Evolutionary conservation across 176 grass and related monocot species (phyloP).

Genomic region (Elaeis guineensis): DNA sequence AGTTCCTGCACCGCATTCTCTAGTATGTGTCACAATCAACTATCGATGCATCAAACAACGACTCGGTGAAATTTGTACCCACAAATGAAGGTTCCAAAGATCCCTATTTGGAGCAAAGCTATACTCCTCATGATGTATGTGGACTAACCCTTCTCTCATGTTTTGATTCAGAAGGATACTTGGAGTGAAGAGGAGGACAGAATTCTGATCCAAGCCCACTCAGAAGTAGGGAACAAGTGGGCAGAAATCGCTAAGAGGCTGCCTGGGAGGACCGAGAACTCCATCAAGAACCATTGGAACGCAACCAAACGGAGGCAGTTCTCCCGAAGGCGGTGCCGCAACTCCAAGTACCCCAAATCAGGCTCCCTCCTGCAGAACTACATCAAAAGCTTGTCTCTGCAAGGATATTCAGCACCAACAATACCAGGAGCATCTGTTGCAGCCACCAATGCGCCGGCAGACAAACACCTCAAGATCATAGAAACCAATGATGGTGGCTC

Average conservation of each 20-base stretch:
- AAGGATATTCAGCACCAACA: slow-evolving; percentile 10
- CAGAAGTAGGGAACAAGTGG: slow-evolving; percentile 92
- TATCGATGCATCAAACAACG: too few relatives aligned
- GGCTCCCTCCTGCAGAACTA: slow-evolving; percentile 70
- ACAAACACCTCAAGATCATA: not conserved
- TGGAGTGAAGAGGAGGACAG: slow-evolving; percentile 92
- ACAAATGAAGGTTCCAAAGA: too few relatives aligned
- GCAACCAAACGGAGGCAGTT: slow-evolving; percentile 84
- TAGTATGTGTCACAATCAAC: too few relatives aligned
- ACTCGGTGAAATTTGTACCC: too few relatives aligned
- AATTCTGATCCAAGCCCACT: slow-evolving; percentile 74
- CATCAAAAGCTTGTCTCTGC: slow-evolving; percentile 60
- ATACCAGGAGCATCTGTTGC: not conserved
- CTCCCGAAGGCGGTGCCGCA: slow-evolving; percentile 30
- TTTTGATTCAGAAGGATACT: slow-evolving; percentile 66
- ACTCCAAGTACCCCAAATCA: slow-evolving; percentile 42
- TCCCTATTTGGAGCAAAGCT: too few relatives aligned
- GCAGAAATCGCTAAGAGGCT: slow-evolving; percentile 86
- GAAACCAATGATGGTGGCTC: not conserved
- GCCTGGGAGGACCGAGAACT: slow-evolving; percentile 86
- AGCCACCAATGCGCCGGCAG: not conserved
- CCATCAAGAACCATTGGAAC: slow-evolving; percentile 96
- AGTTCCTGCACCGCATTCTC: too few relatives aligned
- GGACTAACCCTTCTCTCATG: not conserved
- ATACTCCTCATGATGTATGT: too few relatives aligned